Evolutionary conservation across 2,329 filamentous ascomycete species (phyloP).

Genomic region (Fusarium sambucinum): DNA sequence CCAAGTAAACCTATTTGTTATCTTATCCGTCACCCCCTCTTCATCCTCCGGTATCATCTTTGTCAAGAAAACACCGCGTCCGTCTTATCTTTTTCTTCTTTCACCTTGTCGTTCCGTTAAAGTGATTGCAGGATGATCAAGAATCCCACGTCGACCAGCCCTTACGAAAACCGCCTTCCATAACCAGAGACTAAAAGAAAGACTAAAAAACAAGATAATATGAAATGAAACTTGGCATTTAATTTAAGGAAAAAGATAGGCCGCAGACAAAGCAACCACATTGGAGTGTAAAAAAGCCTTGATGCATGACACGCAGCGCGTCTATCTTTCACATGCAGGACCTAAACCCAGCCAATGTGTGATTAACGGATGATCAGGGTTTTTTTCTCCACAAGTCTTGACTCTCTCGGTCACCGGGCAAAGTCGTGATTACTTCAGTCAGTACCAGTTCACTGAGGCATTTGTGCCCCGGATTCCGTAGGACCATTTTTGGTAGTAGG

Average conservation of each 20-base stretch:
- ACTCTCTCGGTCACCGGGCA: neutral
- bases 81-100: neutral
- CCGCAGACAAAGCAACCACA: conserved; percentile 1
- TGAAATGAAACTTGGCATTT: conserved; percentile 5
- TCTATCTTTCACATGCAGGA: conserved; percentile 23
- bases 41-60: neutral
- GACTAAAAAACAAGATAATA: neutral
- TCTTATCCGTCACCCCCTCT: neutral
- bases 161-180: neutral
- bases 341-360: conserved; percentile 11
- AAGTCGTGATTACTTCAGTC: conserved; percentile 5
- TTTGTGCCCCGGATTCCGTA: conserved; percentile 27
- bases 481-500: too few species aligned
- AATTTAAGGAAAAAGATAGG: neutral
- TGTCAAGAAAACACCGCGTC: neutral
- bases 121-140: neutral
- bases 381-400: neutral
- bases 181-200: conserved; percentile 14
- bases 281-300: neutral
- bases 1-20: neutral
- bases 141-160: conserved; percentile 13
- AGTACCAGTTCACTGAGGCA: conserved; percentile 23
- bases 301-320: conserved; percentile 25
- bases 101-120: neutral
- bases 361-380: conserved; percentile 10